Percentiles rank a stretch among this genome's conserved stretches.
These are phyloP conservation scores for Knoxia roxburghii DNA, from an alignment of 257 asterid genomes.

Conservation along the genomic window DNA sequence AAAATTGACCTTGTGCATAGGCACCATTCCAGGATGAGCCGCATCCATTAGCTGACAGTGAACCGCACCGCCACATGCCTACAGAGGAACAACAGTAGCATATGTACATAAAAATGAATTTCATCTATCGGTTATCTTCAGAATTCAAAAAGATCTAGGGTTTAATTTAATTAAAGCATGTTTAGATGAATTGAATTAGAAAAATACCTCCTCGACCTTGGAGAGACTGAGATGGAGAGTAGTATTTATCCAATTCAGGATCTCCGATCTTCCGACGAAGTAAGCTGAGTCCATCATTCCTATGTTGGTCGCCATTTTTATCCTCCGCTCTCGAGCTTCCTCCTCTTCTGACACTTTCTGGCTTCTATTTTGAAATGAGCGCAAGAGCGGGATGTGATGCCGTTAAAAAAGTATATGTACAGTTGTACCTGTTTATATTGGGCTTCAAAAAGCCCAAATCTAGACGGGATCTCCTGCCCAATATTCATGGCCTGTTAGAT, in stretches of 20 bases:
- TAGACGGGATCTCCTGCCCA: not conserved
- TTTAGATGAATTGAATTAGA: not conserved
- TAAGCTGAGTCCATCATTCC: slow-evolving; percentile 92
- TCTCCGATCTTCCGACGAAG: slow-evolving; percentile 88
- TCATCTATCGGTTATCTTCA: not conserved
- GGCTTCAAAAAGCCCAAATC: not conserved
- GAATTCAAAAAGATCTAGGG: slow-evolving; percentile 9
- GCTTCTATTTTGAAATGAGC: slow-evolving; percentile 33
- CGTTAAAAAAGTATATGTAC: not conserved
- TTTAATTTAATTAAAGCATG: not conserved
- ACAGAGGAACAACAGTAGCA: not conserved
- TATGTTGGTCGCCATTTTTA: slow-evolving; percentile 58
- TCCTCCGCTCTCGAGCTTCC: not conserved
- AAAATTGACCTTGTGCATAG: slow-evolving; percentile 91
- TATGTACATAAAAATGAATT: not conserved
- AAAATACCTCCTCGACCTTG: slow-evolving; percentile 82
- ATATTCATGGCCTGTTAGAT: too few species aligned
- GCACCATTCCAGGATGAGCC: slow-evolving; percentile 76
- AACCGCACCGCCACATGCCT: slow-evolving; percentile 87
- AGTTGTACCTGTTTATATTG: not conserved
- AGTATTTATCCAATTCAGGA: slow-evolving; percentile 81
- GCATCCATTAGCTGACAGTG: slow-evolving; percentile 95
- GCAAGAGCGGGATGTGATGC: slow-evolving; percentile 39
- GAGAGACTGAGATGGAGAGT: slow-evolving; percentile 77
- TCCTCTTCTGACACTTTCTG: slow-evolving; percentile 12